These are phyloP conservation scores for Plasmodium falciparum DNA, from an alignment of 169 alveolate genomes.

Conservation along the genomic window DNA sequence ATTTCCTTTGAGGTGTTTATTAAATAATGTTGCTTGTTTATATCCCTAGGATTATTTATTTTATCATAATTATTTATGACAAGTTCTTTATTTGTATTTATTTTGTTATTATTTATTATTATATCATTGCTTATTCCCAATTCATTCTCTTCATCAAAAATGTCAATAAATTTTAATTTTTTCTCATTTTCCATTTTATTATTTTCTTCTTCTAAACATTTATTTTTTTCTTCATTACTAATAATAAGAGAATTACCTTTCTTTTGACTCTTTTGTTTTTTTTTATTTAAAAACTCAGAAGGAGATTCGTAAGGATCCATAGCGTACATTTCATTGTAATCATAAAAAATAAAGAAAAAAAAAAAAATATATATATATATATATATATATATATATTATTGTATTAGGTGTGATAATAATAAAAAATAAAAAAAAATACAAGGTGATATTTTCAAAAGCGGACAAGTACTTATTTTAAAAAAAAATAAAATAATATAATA, in stretches of 20 bases:
- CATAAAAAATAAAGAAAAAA: neutral
- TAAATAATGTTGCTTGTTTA: no score
- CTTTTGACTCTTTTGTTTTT: neutral
- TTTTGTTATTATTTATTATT: conserved; percentile 8
- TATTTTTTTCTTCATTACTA: no score
- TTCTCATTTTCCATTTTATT: conserved; percentile 7
- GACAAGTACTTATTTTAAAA: no score
- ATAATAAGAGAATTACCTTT: neutral
- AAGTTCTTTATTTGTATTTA: neutral
- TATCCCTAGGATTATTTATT: conserved; percentile 2
- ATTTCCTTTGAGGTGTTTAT: no score
- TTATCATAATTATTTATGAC: conserved; percentile 21
- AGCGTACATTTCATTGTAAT: conserved; percentile 5
- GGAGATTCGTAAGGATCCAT: conserved; percentile 72
- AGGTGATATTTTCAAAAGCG: no score
- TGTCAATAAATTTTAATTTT: conserved; percentile 52
- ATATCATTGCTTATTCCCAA: no score
- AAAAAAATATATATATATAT: no score
- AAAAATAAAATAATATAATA: no score
- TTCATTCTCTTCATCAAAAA: conserved; percentile 53
- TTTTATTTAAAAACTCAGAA: conserved; percentile 66
- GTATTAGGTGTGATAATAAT: no score
- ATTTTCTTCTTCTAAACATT: neutral
- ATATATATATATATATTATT: no score
- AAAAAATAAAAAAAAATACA: no score